A percentile compares a stretch with the other conserved stretches of the same genome.
Evolutionary conservation across 2,329 filamentous ascomycete genomes (phyloP).

Genomic region (Nigrospora sphaerica): DNA sequence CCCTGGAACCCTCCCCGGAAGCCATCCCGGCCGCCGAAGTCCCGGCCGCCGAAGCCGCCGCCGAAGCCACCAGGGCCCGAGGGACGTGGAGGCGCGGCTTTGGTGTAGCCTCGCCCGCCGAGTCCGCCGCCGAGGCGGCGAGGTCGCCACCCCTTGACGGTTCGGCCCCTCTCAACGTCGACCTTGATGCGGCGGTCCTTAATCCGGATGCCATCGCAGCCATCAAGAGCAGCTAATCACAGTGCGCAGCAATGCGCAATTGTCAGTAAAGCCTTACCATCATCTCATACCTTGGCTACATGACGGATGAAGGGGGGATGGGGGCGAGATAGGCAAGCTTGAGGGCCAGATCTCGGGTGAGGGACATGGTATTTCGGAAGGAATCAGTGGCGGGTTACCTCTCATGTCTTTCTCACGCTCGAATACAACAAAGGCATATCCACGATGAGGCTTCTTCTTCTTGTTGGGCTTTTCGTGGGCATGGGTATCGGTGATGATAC

Average conservation of each 20-base stretch:
- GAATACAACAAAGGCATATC: slow-evolving; percentile 95
- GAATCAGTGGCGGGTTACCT: slow-evolving; percentile 61
- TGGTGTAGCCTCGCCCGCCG: slow-evolving; percentile 89
- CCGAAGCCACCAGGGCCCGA: slow-evolving; percentile 55
- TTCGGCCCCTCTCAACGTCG: slow-evolving; percentile 92
- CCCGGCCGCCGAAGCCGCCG: slow-evolving; percentile 49
- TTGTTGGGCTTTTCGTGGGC: slow-evolving; percentile 63
- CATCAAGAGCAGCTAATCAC: slow-evolving; percentile 79
- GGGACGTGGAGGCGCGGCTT: slow-evolving; percentile 65
- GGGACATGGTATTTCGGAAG: slow-evolving; percentile 28
- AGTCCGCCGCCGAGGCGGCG: slow-evolving; percentile 86
- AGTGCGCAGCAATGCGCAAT: slow-evolving; percentile 50
- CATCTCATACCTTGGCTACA: slow-evolving; percentile 31
- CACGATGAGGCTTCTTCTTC: slow-evolving; percentile 74
- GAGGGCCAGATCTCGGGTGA: slow-evolving; percentile 48
- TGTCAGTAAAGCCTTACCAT: slow-evolving; percentile 65
- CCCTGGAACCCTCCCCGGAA: slow-evolving; percentile 46
- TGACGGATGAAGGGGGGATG: slow-evolving; percentile 3
- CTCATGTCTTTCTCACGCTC: slow-evolving; percentile 98
- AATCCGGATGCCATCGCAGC: slow-evolving; percentile 81
- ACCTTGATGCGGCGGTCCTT: slow-evolving; percentile 88
- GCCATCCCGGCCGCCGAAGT: slow-evolving; percentile 53
- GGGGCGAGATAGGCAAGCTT: slow-evolving; percentile 46
- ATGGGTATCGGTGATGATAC: slow-evolving; percentile 74
- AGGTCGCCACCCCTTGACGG: slow-evolving; percentile 89